These are phyloP conservation scores for Arachnomyces sp. DNA, from an alignment of 2,329 filamentous ascomycete species.

Conservation along the genomic window DNA sequence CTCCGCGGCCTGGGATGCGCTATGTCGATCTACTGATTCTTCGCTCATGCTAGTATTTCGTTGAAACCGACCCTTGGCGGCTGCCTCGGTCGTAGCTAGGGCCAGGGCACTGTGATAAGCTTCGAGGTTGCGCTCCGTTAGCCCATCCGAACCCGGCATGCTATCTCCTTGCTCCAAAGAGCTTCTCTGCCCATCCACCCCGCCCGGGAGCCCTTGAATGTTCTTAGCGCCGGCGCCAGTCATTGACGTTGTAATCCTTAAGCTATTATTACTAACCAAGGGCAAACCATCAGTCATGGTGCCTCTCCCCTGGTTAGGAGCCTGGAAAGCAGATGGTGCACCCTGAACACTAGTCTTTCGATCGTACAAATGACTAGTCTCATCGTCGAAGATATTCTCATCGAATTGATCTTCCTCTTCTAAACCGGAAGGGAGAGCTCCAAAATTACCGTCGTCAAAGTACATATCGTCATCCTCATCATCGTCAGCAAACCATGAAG, in stretches of 20 bases:
- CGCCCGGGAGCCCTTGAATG: too few species aligned
- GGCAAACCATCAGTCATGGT: conserved; percentile 4
- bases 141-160: neutral
- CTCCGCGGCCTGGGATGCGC: conserved; percentile 28
- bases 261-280: too few species aligned
- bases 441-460: conserved; percentile 40
- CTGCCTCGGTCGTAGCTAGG: conserved; percentile 70
- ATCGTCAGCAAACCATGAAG: conserved; percentile 10
- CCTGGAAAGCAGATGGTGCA: too few species aligned
- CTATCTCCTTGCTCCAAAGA: too few species aligned
- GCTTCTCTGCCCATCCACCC: too few species aligned
- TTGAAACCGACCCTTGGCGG: conserved; percentile 66
- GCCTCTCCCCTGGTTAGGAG: neutral
- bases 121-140: conserved; percentile 43
- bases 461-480: conserved; percentile 37
- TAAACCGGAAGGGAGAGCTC: conserved; percentile 27
- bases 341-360: conserved; percentile 20
- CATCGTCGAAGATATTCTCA: conserved; percentile 44
- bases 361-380: conserved; percentile 36
- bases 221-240: too few species aligned
- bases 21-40: conserved; percentile 29
- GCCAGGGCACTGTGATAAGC: conserved; percentile 80
- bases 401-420: conserved; percentile 33
- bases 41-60: conserved; percentile 48
- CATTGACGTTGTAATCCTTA: too few species aligned